Conservation (phyloP, 1,139 yeast genomes). For the Pichia norvegensis region DNA sequence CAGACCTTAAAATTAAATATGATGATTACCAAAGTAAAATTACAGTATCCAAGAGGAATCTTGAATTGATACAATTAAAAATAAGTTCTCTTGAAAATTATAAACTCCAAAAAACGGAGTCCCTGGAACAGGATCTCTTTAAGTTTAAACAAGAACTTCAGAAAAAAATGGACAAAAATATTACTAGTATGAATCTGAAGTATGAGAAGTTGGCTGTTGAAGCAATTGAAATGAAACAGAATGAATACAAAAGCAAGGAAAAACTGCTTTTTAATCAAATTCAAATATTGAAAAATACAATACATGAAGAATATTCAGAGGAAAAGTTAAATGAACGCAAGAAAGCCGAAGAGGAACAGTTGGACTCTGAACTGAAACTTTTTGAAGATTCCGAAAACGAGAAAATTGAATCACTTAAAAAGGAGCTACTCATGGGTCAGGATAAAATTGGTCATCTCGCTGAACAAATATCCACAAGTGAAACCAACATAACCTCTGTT, state of each 20-base stretch:
- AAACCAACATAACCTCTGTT: background rate
- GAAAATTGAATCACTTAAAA: background rate
- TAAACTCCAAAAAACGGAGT: conserved; percentile 9
- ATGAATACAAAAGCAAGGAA: conserved; percentile 8
- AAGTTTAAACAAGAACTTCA: conserved; percentile 14
- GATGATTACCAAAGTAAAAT: conserved; percentile 20
- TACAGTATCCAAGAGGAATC: conserved; percentile 15
- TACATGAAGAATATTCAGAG: background rate
- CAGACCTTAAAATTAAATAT: conserved; percentile 15
- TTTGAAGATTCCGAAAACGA: conserved; percentile 3
- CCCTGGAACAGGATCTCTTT: conserved; percentile 12
- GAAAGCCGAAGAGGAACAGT: background rate
- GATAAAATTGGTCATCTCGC: background rate
- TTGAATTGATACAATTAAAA: conserved; percentile 15
- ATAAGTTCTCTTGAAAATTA: conserved; percentile 5
- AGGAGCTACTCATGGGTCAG: background rate
- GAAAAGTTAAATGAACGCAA: background rate
- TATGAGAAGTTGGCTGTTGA: conserved; percentile 16
- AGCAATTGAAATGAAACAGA: conserved; percentile 10
- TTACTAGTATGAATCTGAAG: conserved; percentile 15
- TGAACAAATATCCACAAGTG: conserved; percentile 1
- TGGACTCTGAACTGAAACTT: conserved; percentile 1
- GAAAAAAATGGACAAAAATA: conserved; percentile 13
- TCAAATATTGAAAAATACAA: conserved; percentile 3
- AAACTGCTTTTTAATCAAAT: conserved; percentile 7